Percentiles rank a stretch among this genome's conserved stretches.
These are phyloP conservation scores for Bocquillonia castaneifolia DNA, from an alignment of 441 rosid genomes.

Conservation along the genomic window DNA sequence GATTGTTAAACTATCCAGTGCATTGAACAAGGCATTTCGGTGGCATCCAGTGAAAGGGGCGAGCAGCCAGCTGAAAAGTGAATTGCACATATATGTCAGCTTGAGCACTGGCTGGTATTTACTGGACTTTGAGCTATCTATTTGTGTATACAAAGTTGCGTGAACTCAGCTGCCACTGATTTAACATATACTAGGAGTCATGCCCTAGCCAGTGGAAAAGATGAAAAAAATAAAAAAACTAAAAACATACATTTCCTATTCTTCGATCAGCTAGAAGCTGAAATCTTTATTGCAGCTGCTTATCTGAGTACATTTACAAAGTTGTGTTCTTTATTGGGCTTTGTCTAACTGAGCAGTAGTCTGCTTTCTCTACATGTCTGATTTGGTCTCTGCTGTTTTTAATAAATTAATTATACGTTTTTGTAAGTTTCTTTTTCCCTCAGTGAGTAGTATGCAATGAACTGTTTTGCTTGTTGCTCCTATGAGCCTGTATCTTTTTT, in stretches of 20 bases:
- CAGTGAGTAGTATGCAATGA: not conserved
- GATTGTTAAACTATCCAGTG: slow-evolving; percentile 36
- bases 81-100: slow-evolving; percentile 22
- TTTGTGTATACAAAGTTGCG: not conserved
- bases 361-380: not conserved
- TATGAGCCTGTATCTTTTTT: not conserved
- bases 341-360: too few species aligned
- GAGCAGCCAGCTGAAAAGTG: slow-evolving; percentile 29
- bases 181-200: not conserved
- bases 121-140: slow-evolving; percentile 2
- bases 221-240: not conserved
- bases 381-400: not conserved
- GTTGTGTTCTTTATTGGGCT: too few species aligned
- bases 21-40: slow-evolving; percentile 62
- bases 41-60: slow-evolving; percentile 32
- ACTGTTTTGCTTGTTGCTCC: not conserved
- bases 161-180: not conserved
- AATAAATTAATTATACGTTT: not conserved
- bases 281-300: not conserved
- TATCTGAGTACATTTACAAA: too few species aligned
- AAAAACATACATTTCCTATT: not conserved
- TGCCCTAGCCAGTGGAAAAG: not conserved
- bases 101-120: slow-evolving; percentile 30
- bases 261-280: not conserved
- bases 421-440: not conserved